Conservation (phyloP, 148 eudicot genomes). For the Persicaria maculosa region DNA sequence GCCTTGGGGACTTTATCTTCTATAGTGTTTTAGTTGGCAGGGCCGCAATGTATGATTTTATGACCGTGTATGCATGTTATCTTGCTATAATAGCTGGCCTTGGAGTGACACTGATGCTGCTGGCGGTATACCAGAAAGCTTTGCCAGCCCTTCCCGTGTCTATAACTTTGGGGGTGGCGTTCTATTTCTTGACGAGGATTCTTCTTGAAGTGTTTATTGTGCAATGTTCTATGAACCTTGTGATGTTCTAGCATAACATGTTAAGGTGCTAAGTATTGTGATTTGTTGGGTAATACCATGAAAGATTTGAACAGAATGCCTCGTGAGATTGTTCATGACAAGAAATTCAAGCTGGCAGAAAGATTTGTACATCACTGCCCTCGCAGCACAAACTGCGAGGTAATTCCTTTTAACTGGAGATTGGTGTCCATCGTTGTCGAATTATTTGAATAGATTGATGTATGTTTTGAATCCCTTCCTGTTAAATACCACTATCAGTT, state of each 20-base stretch:
- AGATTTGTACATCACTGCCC: not conserved
- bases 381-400: not conserved
- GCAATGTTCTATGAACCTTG: slow-evolving; percentile 69
- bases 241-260: slow-evolving; percentile 57
- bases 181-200: slow-evolving; percentile 72
- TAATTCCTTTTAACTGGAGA: not conserved
- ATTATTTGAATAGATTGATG: not conserved
- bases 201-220: slow-evolving; percentile 74
- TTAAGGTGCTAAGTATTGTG: not conserved
- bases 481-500: not conserved
- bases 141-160: slow-evolving; percentile 95
- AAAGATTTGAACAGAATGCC: not conserved
- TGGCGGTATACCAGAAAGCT: slow-evolving; percentile 86
- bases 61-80: slow-evolving; percentile 92
- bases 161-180: slow-evolving; percentile 73
- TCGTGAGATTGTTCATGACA: not conserved
- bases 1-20: slow-evolving; percentile 88
- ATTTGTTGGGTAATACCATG: not conserved
- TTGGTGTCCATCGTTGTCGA: not conserved
- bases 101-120: slow-evolving; percentile 69
- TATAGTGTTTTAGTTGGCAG: slow-evolving; percentile 95
- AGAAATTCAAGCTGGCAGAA: not conserved
- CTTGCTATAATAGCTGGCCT: slow-evolving; percentile 91
- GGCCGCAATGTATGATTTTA: slow-evolving; percentile 94
- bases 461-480: not conserved